Conservation (phyloP, 148 eudicot genomes). For the Rhododendron ferrugineum region DNA sequence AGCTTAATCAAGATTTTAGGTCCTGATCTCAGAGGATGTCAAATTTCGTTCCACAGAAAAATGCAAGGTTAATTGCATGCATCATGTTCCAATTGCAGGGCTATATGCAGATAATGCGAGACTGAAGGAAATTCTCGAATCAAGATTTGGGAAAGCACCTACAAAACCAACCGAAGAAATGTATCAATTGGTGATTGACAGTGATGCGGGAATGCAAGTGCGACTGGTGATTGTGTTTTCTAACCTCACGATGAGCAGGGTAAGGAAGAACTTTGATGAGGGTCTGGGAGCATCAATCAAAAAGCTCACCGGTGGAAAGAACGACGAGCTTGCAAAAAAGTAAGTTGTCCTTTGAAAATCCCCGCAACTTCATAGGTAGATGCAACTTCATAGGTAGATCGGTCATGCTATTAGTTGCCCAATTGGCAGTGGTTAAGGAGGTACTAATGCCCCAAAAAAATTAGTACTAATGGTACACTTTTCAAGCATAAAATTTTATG, state of each 20-base stretch:
- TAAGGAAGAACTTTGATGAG: slow-evolving; percentile 43
- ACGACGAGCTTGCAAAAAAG: slow-evolving; percentile 43
- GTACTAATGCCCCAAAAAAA: neutral
- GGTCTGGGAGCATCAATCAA: slow-evolving; percentile 47
- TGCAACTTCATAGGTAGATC: neutral
- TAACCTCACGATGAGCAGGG: slow-evolving; percentile 46
- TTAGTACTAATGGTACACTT: neutral
- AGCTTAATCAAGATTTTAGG: neutral
- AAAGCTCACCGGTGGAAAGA: slow-evolving; percentile 45
- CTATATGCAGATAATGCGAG: slow-evolving; percentile 39
- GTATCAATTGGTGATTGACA: slow-evolving; percentile 41
- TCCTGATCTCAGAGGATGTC: neutral
- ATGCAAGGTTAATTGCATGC: neutral
- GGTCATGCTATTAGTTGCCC: neutral
- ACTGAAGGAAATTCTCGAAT: slow-evolving; percentile 29
- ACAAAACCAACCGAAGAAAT: slow-evolving; percentile 45
- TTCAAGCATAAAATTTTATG: too few relatives aligned
- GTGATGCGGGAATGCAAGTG: slow-evolving; percentile 37
- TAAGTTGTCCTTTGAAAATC: slow-evolving; percentile 11
- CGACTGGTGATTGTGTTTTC: slow-evolving; percentile 38
- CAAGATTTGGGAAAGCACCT: slow-evolving; percentile 34
- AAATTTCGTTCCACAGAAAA: neutral
- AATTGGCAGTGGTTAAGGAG: neutral
- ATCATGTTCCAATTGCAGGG: slow-evolving; percentile 25
- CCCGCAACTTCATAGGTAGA: neutral